Conservation (phyloP, 306 rosid genomes). For the Nissolia schottii region DNA sequence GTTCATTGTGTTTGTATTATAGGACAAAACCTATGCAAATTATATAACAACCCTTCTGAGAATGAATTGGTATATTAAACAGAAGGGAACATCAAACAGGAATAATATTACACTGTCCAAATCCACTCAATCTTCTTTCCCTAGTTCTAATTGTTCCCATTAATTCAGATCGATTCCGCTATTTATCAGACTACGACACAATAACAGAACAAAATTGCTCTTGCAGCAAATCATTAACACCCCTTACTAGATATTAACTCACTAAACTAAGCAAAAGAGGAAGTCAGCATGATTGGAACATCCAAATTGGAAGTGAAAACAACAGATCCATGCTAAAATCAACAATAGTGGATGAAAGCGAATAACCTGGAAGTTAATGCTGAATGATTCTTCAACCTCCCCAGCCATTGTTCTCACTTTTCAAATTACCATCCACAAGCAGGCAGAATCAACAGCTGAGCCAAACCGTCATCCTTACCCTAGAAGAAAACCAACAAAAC, state of each 20-base stretch:
- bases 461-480: conserved; percentile 7
- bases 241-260: background rate
- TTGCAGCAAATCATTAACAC: conserved; percentile 6
- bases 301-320: background rate
- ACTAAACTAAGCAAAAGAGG: background rate
- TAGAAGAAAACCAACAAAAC: background rate
- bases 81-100: background rate
- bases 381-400: conserved; percentile 52
- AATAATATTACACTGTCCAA: background rate
- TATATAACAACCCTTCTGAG: background rate
- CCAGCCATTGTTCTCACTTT: conserved; percentile 49
- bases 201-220: background rate
- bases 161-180: conserved; percentile 7
- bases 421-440: conserved; percentile 24
- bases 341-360: background rate
- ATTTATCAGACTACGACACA: background rate
- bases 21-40: background rate
- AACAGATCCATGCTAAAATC: conserved; percentile 25
- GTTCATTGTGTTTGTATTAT: no score
- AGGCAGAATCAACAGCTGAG: conserved; percentile 25
- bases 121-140: background rate
- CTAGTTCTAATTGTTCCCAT: background rate
- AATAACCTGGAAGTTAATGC: conserved; percentile 54
- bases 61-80: background rate
- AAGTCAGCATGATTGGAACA: background rate